Base-by-base conservation (phyloP, 345 rosid species). In the Melastoma malabathricum region DNA sequence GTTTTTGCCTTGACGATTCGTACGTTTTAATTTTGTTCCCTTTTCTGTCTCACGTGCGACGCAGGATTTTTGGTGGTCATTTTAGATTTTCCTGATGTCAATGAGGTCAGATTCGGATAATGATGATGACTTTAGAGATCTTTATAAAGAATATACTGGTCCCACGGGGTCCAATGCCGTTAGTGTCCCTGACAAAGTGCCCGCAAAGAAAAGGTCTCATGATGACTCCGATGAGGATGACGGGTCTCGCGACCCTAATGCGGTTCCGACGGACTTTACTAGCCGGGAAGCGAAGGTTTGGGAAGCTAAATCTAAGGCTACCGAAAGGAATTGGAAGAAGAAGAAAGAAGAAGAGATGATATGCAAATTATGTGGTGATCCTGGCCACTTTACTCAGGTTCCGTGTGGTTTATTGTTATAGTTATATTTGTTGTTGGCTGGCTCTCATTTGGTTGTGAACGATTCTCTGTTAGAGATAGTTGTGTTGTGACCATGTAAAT, bases 341-440 rank as follows among this genome's bases (percentile, higher is more conserved):
- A 77, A 89, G 60, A 92, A 92, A 76, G 97, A 92, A 74, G 98
- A 92, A 62, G 98, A 92, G 74, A 77, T 92, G 90, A 84, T 92
- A 38, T 92, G 98, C 71, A 92, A 84, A 69, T 77, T 92, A 19
- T 92, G 98, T 51, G 98, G 97, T 15, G 88, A 92, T 64, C 79
- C 98, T 17, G 98, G 95, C 66, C 98, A 92, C 58, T 92, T 92
- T 60, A 92, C 98, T 65, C 98, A 92, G 97, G 98, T 85, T 46
- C 12, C 18, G 50, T 27, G 13, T 14, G 25, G 20, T 4, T 51
- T 50, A 16, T 16, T 10, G 54, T 19, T 51, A 43, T 51, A 6
- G 10, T 51, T 29, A 25, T 29, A 51, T 43, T 29, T 29, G 38
- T 2, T 1, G 38, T 29, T 5, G 38, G 9, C 38, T 29, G 6